phyloP scores from a whole-genome alignment of 1,284 basidiomycete species.

The Ganoderma lingzhi region DNA sequence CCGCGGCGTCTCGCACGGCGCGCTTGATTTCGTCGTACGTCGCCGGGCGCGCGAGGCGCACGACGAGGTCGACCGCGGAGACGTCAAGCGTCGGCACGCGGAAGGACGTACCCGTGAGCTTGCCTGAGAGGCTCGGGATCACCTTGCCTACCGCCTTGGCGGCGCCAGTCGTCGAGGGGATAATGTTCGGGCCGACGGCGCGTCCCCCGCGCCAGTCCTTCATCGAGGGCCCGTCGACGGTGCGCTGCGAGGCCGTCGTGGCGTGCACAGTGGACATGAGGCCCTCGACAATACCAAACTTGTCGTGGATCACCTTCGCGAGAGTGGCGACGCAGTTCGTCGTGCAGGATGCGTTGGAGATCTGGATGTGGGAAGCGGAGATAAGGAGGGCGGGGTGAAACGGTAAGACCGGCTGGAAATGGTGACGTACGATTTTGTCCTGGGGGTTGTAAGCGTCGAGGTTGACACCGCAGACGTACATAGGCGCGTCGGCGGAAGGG shows the following conservation, averaged over 20 bases:
- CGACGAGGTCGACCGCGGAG: constrained; percentile 98
- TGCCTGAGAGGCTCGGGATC: constrained; percentile 96
- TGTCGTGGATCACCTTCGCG: constrained; percentile 98
- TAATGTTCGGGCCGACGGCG: constrained; percentile 98
- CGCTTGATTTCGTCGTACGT: constrained; percentile 94
- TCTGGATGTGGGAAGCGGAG: constrained; percentile 49
- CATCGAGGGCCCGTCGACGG: constrained; percentile 95
- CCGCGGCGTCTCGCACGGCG: constrained; percentile 84
- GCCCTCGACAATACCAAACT: constrained; percentile 93
- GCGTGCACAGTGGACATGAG: constrained; percentile 99
- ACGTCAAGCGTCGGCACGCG: constrained; percentile 98
- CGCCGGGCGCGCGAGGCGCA: constrained; percentile 88
- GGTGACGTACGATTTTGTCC: constrained; percentile 78
- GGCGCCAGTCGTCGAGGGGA: constrained; percentile 98
- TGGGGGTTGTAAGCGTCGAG: constrained; percentile 93
- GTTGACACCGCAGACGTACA: constrained; percentile 98
- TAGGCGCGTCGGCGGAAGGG: constrained; percentile 97
- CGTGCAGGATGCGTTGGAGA: constrained; percentile 99
- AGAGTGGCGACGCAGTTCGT: constrained; percentile 99
- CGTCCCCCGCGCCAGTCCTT: constrained; percentile 99
- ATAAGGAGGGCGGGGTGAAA: constrained; percentile 14
- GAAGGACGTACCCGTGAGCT: constrained; percentile 97
- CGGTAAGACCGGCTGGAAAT: not conserved
- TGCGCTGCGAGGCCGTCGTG: constrained; percentile 99
- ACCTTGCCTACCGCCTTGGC: constrained; percentile 99